phyloP scores from a whole-genome alignment of 1,139 yeast species.

The Magnusiomyces paraingens region DNA sequence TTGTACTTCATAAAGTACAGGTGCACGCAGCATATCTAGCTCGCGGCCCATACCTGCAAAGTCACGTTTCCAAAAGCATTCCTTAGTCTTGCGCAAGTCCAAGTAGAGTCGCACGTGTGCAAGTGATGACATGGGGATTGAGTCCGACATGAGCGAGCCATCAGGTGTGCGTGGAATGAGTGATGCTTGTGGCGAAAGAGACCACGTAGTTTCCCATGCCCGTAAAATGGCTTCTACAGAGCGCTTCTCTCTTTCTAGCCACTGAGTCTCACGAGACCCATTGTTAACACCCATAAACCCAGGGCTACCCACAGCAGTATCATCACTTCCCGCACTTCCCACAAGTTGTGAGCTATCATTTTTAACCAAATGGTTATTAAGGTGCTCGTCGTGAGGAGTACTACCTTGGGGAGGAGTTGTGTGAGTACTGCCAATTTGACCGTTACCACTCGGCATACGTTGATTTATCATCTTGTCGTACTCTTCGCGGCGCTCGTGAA shows the following conservation, averaged over 20 bases:
- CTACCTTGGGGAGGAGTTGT: conserved; percentile 1
- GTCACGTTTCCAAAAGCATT: conserved; percentile 35
- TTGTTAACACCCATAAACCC: background rate
- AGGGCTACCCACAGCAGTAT: too few relatives aligned
- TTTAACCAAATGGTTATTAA: too few relatives aligned
- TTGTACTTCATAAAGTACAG: conserved; percentile 19
- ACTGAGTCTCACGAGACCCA: conserved; percentile 11
- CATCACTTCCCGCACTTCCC: too few relatives aligned
- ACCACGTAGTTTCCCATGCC: conserved; percentile 39
- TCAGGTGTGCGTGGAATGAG: conserved; percentile 32
- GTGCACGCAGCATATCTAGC: conserved; percentile 24
- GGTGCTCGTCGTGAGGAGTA: conserved; percentile 2
- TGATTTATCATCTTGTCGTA: conserved; percentile 17
- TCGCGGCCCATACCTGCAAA: conserved; percentile 32
- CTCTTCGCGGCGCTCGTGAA: conserved; percentile 36
- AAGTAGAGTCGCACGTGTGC: conserved; percentile 35
- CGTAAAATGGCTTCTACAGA: conserved; percentile 28
- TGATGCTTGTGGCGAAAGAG: conserved; percentile 35
- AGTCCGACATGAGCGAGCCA: conserved; percentile 38
- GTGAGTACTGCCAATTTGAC: background rate
- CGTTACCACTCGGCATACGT: background rate
- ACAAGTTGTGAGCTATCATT: too few relatives aligned
- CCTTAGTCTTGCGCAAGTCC: conserved; percentile 31
- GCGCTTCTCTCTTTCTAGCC: conserved; percentile 25
- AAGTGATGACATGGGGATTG: conserved; percentile 36